phyloP scores from a whole-genome alignment of 139 green algal genomes.

The Coelastrella sp. region DNA sequence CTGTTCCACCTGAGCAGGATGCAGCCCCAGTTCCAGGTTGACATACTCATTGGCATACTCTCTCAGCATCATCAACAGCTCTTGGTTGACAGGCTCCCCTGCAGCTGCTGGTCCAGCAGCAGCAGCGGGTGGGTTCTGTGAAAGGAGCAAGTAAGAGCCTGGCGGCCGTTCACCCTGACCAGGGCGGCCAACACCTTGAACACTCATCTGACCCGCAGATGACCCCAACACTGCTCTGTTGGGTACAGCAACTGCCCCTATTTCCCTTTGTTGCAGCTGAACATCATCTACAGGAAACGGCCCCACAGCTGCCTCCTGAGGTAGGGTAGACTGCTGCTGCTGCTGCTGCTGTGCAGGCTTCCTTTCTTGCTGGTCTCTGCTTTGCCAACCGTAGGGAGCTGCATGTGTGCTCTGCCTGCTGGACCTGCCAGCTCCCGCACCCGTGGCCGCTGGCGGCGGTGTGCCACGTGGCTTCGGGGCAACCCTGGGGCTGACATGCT shows the following conservation, averaged over 20 bases:
- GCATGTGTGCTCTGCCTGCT: neutral
- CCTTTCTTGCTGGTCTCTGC: neutral
- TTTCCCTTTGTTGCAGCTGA: too few species aligned
- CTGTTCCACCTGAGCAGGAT: conserved; percentile 24
- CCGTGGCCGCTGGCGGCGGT: neutral
- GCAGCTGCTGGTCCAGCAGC: neutral
- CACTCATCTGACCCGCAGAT: too few species aligned
- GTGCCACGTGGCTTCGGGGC: neutral
- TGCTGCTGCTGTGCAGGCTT: neutral
- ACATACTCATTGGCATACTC: conserved; percentile 29
- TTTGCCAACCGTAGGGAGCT: neutral
- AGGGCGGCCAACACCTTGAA: too few species aligned
- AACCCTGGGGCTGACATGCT: conserved; percentile 1
- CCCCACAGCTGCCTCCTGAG: neutral
- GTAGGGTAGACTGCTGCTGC: neutral
- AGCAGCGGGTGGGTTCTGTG: neutral
- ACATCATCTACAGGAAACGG: too few species aligned
- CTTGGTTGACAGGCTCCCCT: neutral
- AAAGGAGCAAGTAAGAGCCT: too few species aligned
- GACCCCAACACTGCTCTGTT: too few species aligned
- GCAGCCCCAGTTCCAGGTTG: conserved; percentile 23
- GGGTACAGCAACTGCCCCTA: neutral
- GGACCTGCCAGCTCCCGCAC: neutral
- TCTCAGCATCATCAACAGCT: conserved; percentile 31
- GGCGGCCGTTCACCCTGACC: too few species aligned